Percentiles rank a stretch among this genome's conserved stretches.
These are phyloP conservation scores for Fusarium tjaetaba DNA, from an alignment of 2,329 filamentous ascomycete genomes.

Conservation along the genomic window DNA sequence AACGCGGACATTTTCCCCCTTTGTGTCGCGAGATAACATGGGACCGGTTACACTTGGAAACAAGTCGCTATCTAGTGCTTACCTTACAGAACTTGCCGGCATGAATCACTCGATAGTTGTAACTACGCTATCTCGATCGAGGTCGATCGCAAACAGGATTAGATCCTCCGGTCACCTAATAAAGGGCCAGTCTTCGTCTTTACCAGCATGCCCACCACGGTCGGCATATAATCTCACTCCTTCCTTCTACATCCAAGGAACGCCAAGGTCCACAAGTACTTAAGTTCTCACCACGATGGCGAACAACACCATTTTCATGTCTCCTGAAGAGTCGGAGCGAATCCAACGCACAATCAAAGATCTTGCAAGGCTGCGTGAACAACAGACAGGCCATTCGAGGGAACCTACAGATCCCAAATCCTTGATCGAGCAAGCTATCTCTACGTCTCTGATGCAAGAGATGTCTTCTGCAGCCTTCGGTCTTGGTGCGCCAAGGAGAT, in stretches of 20 bases:
- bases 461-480: conserved; percentile 39
- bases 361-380: conserved; percentile 34
- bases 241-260: neutral
- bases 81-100: accelerated
- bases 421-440: conserved; percentile 42
- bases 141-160: neutral
- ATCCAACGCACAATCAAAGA: conserved; percentile 40
- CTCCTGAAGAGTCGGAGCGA: conserved; percentile 44
- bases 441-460: conserved; percentile 47
- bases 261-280: accelerated
- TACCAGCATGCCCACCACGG: neutral
- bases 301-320: conserved; percentile 47
- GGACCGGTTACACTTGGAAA: neutral
- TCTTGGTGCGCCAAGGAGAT: conserved; percentile 10
- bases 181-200: no score
- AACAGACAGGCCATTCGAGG: conserved; percentile 33
- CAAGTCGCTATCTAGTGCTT: neutral
- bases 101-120: neutral
- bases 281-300: conserved; percentile 17
- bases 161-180: neutral
- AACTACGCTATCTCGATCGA: neutral
- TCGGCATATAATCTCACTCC: accelerated
- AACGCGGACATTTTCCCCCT: neutral
- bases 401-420: conserved; percentile 27
- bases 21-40: neutral